Base-by-base conservation (phyloP, 208 protist species). In the Tritrichomonas musculus region DNA sequence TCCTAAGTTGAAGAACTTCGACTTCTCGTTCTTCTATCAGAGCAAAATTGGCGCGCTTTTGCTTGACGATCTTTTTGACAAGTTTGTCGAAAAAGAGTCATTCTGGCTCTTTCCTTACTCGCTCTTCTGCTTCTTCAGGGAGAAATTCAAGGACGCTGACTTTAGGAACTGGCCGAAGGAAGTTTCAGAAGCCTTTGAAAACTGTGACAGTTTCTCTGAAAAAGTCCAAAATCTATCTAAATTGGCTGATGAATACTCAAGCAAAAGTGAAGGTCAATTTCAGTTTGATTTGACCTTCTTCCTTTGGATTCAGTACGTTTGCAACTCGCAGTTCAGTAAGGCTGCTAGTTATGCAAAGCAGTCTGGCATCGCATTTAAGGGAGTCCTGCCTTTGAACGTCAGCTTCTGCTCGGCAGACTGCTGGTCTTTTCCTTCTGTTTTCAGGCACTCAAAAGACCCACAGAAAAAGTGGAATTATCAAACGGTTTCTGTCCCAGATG, bases 191-290 rank as follows among this genome's bases (percentile, higher is more conserved):
- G n/a, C n/a, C n/a, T n/a, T n/a, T n/a, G n/a, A n/a, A n/a, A n/a
- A n/a, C n/a, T n/a, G n/a, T n/a, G n/a, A n/a, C n/a, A n/a, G n/a
- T n/a, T n/a, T n/a, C n/a, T n/a, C n/a, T n/a, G n/a, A n/a, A n/a
- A n/a, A n/a, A n/a, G n/a, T n/a, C n/a, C n/a, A n/a, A n/a, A n/a
- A n/a, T n/a, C n/a, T n/a, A n/a, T n/a, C n/a, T n/a, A n/a, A n/a
- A n/a, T n/a, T n/a, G n/a, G n/a, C n/a, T n/a, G n/a, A n/a, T n/a
- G 47, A 88, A 36, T 57, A 88, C 30, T 88, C 77, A 53, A 57
- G 47, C 53, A 44, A 22, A 33, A 0, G 17, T 30, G 77, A 88
- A 50, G 41, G 14, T 20, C 1, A 53, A 50, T 33, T 22, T 20
- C 53, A 53, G n/a, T 9, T 33, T 4, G 47, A 88, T 33, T 39